Base-by-base conservation (phyloP, 306 rosid genomes). In the Acacia melanoxylon region DNA sequence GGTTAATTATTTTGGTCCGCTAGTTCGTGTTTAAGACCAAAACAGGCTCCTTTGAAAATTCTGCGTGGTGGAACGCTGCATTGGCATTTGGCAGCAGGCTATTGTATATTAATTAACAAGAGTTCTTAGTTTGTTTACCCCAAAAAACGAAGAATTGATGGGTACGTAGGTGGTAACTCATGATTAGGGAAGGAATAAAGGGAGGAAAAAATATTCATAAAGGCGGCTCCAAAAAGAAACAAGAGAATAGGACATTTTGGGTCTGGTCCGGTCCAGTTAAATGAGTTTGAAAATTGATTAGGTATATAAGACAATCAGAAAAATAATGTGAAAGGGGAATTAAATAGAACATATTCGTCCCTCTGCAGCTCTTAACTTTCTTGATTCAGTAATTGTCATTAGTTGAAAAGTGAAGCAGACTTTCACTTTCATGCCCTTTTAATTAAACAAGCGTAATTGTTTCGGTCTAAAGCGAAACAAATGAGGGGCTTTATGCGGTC, bases 1-100 rank as follows among this genome's bases (percentile, higher is more conserved):
- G 14, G 15, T 27, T 61, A 48, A 3, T 48, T 48, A 48, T 86
- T 78, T 8, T 22, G 88, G n/a, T 48, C 88, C 88, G 51, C 83
- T 82, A 78, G 73, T 84, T 84, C 37, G 62, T 42, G 37, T 78
- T 66, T 77, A 67, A 16, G 80, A 77, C 81, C 25, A 8, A 44
- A 41, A 22, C 68, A 54, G n/a, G 74, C 73, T 73, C 31, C 14
- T 58, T 20, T 58, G 63, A 58, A 24, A 51, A 17, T 51, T 51
- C 58, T 16, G 22, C 2, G 2, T 1, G 25, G 37, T 10, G 35
- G 37, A 61, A 25, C 8, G 68, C 19, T 25, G 37, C 68, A 61
- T 14, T 31, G 37, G 69, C 69, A 63, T 25, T 14, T 31, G 37
- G 69, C 69, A 63, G 17, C 41, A 29, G 41, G 7, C 41, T 29